These are phyloP conservation scores for Seminavis robusta DNA, from an alignment of 108 stramenopile species.

Conservation along the genomic window DNA sequence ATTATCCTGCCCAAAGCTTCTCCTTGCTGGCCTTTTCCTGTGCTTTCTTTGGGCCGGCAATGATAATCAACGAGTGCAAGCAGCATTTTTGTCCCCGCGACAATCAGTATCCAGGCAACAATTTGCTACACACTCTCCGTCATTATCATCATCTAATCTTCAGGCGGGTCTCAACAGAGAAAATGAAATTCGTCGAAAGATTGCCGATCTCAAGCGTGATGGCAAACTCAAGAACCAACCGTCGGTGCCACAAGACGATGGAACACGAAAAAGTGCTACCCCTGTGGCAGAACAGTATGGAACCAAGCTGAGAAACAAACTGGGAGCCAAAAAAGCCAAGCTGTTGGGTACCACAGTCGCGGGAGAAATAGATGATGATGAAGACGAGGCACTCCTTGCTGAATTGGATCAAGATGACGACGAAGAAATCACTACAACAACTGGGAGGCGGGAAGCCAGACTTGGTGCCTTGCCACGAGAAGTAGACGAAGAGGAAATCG, in stretches of 20 bases:
- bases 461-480: conserved; percentile 11
- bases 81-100: too few species aligned
- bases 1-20: too few species aligned
- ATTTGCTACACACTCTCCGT: too few species aligned
- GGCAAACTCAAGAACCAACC: conserved; percentile 39
- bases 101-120: too few species aligned
- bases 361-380: conserved; percentile 40
- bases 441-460: background rate
- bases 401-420: conserved; percentile 22
- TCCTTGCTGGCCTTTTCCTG: too few species aligned
- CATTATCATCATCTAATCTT: background rate
- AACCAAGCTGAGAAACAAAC: conserved; percentile 25
- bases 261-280: conserved; percentile 13
- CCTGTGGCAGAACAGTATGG: conserved; percentile 8
- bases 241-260: conserved; percentile 6
- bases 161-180: too few species aligned
- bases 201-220: conserved; percentile 51
- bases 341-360: conserved; percentile 18
- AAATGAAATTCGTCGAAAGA: conserved; percentile 67
- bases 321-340: conserved; percentile 23
- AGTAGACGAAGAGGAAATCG: background rate
- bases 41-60: too few species aligned
- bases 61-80: too few species aligned
- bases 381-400: conserved; percentile 4
- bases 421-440: conserved; percentile 3